phyloP scores from a whole-genome alignment of 202 grass and related monocot species.

The Musa balbisiana region DNA sequence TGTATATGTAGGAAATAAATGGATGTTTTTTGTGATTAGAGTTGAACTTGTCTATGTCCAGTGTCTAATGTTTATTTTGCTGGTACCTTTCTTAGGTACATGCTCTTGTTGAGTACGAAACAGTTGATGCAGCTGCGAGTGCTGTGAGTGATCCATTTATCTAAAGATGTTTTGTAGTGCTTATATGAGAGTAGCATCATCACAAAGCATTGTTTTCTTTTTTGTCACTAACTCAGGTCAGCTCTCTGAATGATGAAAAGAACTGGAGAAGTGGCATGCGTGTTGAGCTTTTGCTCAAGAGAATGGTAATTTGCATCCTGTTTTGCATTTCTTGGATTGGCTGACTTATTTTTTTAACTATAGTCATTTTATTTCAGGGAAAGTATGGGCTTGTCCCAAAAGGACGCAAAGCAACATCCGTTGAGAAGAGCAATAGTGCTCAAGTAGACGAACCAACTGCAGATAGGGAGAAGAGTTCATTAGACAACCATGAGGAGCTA shows the following conservation, averaged over 20 bases:
- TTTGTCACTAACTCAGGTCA: constrained; percentile 39
- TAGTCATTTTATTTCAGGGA: background rate
- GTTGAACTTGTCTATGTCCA: background rate
- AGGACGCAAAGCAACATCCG: constrained; percentile 2
- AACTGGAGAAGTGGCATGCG: constrained; percentile 89
- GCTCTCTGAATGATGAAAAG: constrained; percentile 56
- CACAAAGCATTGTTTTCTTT: constrained; percentile 1
- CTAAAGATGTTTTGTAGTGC: background rate
- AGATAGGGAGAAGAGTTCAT: constrained; percentile 32
- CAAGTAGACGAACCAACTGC: constrained; percentile 20
- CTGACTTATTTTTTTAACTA: background rate
- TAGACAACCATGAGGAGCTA: constrained; percentile 24
- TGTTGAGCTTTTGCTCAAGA: constrained; percentile 66
- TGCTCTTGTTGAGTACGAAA: constrained; percentile 70
- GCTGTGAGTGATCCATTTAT: constrained; percentile 54
- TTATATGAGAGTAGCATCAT: background rate
- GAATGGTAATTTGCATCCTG: constrained; percentile 20
- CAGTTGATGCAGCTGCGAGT: constrained; percentile 50
- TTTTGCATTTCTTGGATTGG: background rate
- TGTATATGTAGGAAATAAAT: background rate
- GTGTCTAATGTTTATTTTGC: background rate
- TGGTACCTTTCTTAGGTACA: constrained; percentile 38
- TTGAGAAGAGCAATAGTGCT: constrained; percentile 3
- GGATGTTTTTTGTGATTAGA: background rate
- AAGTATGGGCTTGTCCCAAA: constrained; percentile 23